Base-by-base conservation (phyloP, 2,329 filamentous ascomycete genomes). In the Trichophyton benhamiae region DNA sequence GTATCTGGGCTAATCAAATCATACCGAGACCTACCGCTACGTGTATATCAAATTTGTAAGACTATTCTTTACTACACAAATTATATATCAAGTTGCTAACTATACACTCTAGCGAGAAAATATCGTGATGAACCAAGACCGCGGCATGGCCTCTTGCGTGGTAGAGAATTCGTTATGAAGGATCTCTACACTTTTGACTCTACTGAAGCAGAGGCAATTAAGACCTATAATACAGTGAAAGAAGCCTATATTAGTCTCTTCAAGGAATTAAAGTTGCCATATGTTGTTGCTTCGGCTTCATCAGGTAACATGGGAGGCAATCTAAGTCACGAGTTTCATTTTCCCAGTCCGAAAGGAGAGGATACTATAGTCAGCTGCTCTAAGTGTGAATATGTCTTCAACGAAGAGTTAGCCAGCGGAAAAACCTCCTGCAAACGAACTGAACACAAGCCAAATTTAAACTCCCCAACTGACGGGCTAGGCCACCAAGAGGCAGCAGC, bases 301-400 rank as follows among this genome's bases (percentile, higher is more conserved):
- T 96, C 92, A 0, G 94, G 94, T n/a, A 89, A 90, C 66, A 99
- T 99, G 83, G 94, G 94, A 36, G 94, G 94, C 11, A 87, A 86
- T 66, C 76, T 96, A 42, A 97, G 91, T 72, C 94, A 99, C 71
- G 94, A 99, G 69, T 99, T 95, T 71, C 94, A 96, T 71, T 86
- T 96, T 58, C 82, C 87, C 1, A 89, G 86, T 33, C 71, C 82
- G 0, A 85, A 87, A 58, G 94, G 94, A 6, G 94, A 97, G 72
- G 94, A 99, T 69, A 86, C 83, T 1, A 81, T 99, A 42, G 83
- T 95, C 64, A 86, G 79, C 64, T 99, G 94, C 72, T 76, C 76
- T 22, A 76, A 73, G 9, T 99, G 94, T 71, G 79, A 82, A 38
- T 89, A 91, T 70, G 82, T 87, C 0, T 87, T 87, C 62, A 99